Percentiles rank a stretch among this genome's conserved stretches.
These are phyloP conservation scores for Nitzschia inconspicua DNA, from an alignment of 108 stramenopile species.

Conservation along the genomic window DNA sequence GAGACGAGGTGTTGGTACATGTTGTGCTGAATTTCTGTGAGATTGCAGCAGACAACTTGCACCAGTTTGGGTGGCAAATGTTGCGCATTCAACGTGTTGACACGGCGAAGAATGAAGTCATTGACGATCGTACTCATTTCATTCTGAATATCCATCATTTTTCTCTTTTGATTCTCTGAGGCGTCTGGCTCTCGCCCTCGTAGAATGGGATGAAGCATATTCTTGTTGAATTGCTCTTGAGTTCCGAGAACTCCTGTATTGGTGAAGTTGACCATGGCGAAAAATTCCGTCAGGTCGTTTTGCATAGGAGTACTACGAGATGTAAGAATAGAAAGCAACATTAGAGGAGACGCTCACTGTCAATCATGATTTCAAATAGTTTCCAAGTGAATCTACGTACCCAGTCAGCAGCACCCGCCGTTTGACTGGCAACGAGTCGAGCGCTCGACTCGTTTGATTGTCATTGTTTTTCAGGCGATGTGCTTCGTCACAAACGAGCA, in stretches of 20 bases:
- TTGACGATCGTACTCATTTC: slow-evolving; percentile 92
- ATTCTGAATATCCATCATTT: slow-evolving; percentile 83
- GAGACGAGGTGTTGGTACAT: slow-evolving; percentile 93
- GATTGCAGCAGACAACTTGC: slow-evolving; percentile 96
- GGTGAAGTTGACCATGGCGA: slow-evolving; percentile 97
- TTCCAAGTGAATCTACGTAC: slow-evolving; percentile 1
- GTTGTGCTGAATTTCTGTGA: slow-evolving; percentile 92
- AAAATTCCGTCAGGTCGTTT: slow-evolving; percentile 95
- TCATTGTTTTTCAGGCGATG: slow-evolving; percentile 98
- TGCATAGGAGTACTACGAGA: background rate
- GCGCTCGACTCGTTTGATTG: slow-evolving; percentile 88
- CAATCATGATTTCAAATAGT: background rate
- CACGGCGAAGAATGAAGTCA: slow-evolving; percentile 94
- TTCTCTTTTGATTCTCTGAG: slow-evolving; percentile 73
- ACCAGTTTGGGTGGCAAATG: slow-evolving; percentile 98
- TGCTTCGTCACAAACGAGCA: slow-evolving; percentile 97
- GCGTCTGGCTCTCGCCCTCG: slow-evolving; percentile 96
- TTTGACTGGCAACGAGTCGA: slow-evolving; percentile 79
- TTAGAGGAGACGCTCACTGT: background rate
- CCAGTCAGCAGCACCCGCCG: slow-evolving; percentile 89
- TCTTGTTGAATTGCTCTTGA: slow-evolving; percentile 79
- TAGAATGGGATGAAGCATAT: slow-evolving; percentile 82
- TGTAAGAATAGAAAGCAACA: background rate
- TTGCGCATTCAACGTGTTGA: slow-evolving; percentile 96
- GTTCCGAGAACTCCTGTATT: slow-evolving; percentile 92